Base-by-base conservation (phyloP, 2,329 filamentous ascomycete species). In the Ophiostoma fasciatum region DNA sequence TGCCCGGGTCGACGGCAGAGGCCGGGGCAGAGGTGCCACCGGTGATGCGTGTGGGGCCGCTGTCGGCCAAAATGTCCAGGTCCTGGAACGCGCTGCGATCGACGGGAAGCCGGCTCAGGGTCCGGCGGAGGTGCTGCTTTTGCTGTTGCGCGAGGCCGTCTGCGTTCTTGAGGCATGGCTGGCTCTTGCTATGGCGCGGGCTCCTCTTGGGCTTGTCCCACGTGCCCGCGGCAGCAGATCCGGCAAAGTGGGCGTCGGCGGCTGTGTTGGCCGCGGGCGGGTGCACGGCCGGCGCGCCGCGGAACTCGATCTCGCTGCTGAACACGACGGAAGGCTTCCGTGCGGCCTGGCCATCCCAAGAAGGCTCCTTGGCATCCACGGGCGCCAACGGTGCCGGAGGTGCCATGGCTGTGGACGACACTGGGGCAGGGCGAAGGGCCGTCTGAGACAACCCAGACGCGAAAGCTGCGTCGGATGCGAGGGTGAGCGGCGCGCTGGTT, bases 181-280 rank as follows among this genome's bases (percentile, higher is more conserved):
- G 68, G 47, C 66, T 71, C 50, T 63, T 68, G 54, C 64, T 55
- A 33, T 71, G 66, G 23, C 66, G 64, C 11, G 54, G 55, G 39
- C 51, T 51, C 44, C 51, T 54, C 33, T 37, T 42, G 5, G 29
- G 30, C n/a, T 32, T 33, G 21, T 26, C 31, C 17, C 28, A 22
- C 14, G 21, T 34, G 14, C n/a, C n/a, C n/a, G 23, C 28, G 21
- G 23, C 17, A 6, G 25, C 28, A 1, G 27, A 19, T n/a, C 28
- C 36, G 7, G 26, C 32, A 13, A 31, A 25, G 31, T 30, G n/a
- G n/a, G n/a, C 25, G 18, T 41, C 19, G 7, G 28, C 25, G 12
- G 31, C 25, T 1, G 30, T 19, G 9, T 37, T 28, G 11, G 19
- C 19, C 4, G 34, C 29, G 8, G 36, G 34, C 13, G 22, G 25